phyloP scores from a whole-genome alignment of 306 rosid species.

The Lithocarpus polystachyus region DNA sequence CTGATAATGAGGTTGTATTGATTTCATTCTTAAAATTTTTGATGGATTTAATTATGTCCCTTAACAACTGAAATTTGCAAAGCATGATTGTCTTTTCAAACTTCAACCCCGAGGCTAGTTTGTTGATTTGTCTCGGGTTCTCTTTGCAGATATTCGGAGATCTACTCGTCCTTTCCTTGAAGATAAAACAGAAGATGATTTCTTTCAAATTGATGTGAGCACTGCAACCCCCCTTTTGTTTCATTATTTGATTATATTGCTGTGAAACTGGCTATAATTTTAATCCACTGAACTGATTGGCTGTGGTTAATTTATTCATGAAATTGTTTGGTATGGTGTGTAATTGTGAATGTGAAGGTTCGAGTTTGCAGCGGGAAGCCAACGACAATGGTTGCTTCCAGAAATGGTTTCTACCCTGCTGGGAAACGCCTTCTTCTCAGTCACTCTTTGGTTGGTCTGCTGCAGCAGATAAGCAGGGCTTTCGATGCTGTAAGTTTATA shows the following conservation, averaged over 20 bases:
- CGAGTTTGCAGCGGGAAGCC: slow-evolving; percentile 96
- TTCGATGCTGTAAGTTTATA: slow-evolving; percentile 72
- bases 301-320: slow-evolving; percentile 9
- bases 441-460: slow-evolving; percentile 78
- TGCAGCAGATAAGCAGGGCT: slow-evolving; percentile 89
- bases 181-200: slow-evolving; percentile 82
- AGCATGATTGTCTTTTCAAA: not conserved
- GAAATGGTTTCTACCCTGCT: slow-evolving; percentile 88
- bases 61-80: not conserved
- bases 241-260: not conserved
- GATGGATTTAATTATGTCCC: not conserved
- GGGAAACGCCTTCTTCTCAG: slow-evolving; percentile 71
- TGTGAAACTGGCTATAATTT: not conserved
- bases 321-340: slow-evolving; percentile 14
- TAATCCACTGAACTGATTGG: not conserved
- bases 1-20: not conserved
- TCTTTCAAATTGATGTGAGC: slow-evolving; percentile 92
- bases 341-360: slow-evolving; percentile 47
- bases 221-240: not conserved
- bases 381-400: slow-evolving; percentile 75
- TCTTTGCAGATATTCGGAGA: slow-evolving; percentile 74
- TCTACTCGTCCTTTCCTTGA: slow-evolving; percentile 85
- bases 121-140: slow-evolving; percentile 12
- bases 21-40: not conserved
- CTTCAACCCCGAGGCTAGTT: not conserved